Evolutionary conservation across 139 green algal species (phyloP).

Genomic region (Chlorella sp.): DNA sequence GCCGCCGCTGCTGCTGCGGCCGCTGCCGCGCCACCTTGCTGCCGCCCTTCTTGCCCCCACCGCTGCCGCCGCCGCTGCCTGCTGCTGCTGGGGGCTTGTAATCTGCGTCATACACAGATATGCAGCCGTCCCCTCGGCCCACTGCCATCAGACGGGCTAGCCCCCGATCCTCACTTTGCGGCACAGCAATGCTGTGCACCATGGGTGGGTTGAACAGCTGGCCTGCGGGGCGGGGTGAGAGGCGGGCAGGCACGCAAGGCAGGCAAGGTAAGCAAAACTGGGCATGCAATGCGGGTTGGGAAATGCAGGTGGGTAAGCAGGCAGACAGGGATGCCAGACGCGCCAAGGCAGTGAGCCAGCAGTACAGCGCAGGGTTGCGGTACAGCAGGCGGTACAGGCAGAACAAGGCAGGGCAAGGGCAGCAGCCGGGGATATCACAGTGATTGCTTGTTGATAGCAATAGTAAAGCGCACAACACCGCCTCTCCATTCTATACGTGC

Average conservation of each 20-base stretch:
- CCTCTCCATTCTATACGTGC: too few relatives aligned
- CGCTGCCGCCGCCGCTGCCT: constrained; percentile 18
- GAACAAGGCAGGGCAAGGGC: too few relatives aligned
- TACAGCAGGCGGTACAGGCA: not conserved
- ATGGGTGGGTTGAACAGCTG: constrained; percentile 78
- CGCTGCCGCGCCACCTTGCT: constrained; percentile 17
- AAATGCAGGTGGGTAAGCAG: not conserved
- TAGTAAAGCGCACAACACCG: too few relatives aligned
- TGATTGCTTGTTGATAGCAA: too few relatives aligned
- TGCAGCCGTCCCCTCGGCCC: constrained; percentile 57
- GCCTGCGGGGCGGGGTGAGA: not conserved
- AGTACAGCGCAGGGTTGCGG: not conserved
- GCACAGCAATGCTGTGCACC: constrained; percentile 59
- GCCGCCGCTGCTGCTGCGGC: constrained; percentile 3
- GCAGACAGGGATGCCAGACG: not conserved
- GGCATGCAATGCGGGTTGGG: too few relatives aligned
- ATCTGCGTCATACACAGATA: constrained; percentile 55
- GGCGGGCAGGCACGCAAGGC: not conserved
- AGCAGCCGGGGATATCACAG: not conserved
- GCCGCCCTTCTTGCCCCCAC: constrained; percentile 20
- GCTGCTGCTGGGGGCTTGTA: not conserved
- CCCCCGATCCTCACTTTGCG: constrained; percentile 27
- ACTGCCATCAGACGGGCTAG: constrained; percentile 41
- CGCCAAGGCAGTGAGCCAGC: not conserved
- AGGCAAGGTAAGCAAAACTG: not conserved